Conservation (phyloP, 139 green algal genomes). For the Auxenochlorella pyrenoidosa region DNA sequence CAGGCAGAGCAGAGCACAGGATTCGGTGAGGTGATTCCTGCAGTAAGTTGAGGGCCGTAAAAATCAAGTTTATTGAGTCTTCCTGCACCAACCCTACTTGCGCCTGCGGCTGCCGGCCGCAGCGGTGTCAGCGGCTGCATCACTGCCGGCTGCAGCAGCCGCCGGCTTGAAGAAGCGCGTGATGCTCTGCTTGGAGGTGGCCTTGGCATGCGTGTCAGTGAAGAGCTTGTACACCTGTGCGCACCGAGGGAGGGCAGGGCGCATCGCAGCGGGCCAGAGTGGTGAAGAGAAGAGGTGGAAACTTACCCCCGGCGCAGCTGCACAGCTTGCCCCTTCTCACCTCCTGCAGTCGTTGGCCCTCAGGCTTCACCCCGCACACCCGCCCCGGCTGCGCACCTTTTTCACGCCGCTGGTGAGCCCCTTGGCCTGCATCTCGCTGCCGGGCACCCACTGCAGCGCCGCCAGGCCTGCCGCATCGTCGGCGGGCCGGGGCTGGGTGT, state of each 20-base stretch:
- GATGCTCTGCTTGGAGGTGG: slow-evolving; percentile 21
- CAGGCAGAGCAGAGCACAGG: no score
- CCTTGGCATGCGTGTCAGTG: neutral
- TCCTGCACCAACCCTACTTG: neutral
- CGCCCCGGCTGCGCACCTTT: slow-evolving; percentile 46
- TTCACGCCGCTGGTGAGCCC: slow-evolving; percentile 63
- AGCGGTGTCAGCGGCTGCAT: neutral
- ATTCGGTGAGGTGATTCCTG: no score
- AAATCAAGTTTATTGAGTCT: no score
- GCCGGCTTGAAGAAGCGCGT: slow-evolving; percentile 22
- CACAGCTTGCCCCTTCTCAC: neutral
- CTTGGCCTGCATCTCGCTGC: slow-evolving; percentile 36
- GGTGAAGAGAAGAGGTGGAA: neutral
- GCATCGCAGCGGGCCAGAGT: neutral
- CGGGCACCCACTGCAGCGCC: slow-evolving; percentile 50
- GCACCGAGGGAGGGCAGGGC: neutral
- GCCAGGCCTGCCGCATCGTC: neutral
- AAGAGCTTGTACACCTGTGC: slow-evolving; percentile 29
- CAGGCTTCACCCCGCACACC: neutral
- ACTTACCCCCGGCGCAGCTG: neutral
- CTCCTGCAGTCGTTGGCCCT: neutral
- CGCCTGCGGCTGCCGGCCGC: neutral
- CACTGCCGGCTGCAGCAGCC: neutral
- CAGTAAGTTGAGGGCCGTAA: no score
- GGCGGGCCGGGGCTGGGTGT: neutral